Evolutionary conservation across 1,284 basidiomycete genomes (phyloP).

Genomic region (Papiliotrema fonsecae): DNA sequence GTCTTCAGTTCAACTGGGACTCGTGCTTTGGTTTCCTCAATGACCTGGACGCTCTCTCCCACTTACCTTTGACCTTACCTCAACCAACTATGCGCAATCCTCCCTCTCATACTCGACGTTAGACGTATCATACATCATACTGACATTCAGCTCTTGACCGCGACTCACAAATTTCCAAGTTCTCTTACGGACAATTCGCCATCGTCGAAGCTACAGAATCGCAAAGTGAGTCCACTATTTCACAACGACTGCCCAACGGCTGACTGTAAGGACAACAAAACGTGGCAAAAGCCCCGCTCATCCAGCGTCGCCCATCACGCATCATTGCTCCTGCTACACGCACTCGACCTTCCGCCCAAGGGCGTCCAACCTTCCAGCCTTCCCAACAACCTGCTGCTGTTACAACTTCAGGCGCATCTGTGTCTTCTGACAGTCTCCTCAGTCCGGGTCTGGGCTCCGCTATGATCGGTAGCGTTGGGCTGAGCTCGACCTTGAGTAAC

Average conservation of each 20-base stretch:
- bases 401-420: constrained; percentile 8
- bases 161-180: constrained; percentile 75
- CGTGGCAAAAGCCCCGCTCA: constrained; percentile 56
- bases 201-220: constrained; percentile 64
- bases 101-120: neutral
- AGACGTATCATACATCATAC: neutral
- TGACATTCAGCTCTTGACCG: constrained; percentile 73
- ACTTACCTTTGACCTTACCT: too few relatives aligned
- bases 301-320: constrained; percentile 39
- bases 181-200: constrained; percentile 87
- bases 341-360: constrained; percentile 8
- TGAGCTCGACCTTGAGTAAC: constrained; percentile 27
- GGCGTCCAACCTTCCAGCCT: neutral
- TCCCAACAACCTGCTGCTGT: constrained; percentile 12
- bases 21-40: too few relatives aligned
- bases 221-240: constrained; percentile 59
- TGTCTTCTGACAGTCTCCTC: constrained; percentile 16
- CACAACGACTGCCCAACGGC: neutral
- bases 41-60: too few relatives aligned
- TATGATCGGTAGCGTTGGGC: constrained; percentile 27
- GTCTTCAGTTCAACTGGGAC: neutral
- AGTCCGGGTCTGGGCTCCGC: constrained; percentile 8
- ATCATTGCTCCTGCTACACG: constrained; percentile 24
- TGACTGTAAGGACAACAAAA: constrained; percentile 70
- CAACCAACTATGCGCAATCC: too few relatives aligned